A percentile compares a stretch with the other conserved stretches of the same genome.
phyloP scores from a whole-genome alignment of 306 rosid species.

The Prunus davidiana region DNA sequence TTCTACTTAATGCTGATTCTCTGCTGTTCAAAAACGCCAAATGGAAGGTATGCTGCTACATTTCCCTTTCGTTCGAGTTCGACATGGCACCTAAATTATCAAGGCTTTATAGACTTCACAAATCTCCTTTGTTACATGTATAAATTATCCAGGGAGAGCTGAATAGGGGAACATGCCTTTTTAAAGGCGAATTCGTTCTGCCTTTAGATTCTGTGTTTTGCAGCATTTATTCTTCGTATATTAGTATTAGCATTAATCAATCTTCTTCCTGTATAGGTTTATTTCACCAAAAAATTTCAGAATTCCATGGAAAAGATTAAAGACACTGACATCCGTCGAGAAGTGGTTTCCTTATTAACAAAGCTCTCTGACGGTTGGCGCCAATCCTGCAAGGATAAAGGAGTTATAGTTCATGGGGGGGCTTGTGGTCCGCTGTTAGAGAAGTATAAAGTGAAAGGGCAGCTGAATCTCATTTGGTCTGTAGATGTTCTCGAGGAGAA shows the following conservation, averaged over 20 bases:
- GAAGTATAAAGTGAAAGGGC: constrained; percentile 34
- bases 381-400: constrained; percentile 7
- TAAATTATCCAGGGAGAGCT: too few relatives aligned
- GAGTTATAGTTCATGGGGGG: constrained; percentile 10
- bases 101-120: too few relatives aligned
- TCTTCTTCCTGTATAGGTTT: background rate
- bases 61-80: too few relatives aligned
- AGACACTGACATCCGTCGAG: background rate
- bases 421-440: constrained; percentile 30
- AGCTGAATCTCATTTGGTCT: constrained; percentile 41
- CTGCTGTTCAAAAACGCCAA: too few relatives aligned
- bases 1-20: too few relatives aligned
- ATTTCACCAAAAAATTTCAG: background rate
- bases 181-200: too few relatives aligned
- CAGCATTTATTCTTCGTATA: too few relatives aligned
- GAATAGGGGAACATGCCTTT: too few relatives aligned
- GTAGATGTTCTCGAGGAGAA: constrained; percentile 32
- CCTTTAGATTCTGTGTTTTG: too few relatives aligned
- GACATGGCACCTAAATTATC: too few relatives aligned
- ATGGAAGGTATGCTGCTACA: too few relatives aligned
- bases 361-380: background rate
- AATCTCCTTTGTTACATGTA: too few relatives aligned
- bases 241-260: background rate
- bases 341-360: background rate
- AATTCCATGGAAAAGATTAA: background rate